Evolutionary conservation across 2,329 filamentous ascomycete species (phyloP).

Genomic region (Clonostachys chloroleuca): DNA sequence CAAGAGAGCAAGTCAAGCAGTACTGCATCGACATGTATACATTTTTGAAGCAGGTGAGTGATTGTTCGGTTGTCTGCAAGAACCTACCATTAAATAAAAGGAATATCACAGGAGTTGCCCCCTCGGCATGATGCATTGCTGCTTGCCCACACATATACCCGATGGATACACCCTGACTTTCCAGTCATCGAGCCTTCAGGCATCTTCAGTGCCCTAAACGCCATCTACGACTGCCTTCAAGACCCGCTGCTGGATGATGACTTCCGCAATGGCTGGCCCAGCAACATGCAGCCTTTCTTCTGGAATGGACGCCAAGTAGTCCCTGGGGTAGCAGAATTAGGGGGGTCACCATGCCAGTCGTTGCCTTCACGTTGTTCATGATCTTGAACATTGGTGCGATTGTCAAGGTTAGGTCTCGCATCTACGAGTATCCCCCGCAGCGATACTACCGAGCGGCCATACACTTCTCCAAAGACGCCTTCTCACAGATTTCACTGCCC

Average conservation of each 20-base stretch:
- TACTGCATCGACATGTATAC: not conserved
- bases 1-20: not conserved
- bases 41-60: not conserved
- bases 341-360: conserved; percentile 9
- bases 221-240: conserved; percentile 8
- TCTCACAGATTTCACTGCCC: conserved; percentile 22
- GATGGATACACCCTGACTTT: conserved; percentile 12
- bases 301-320: conserved; percentile 11
- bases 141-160: conserved; percentile 12
- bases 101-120: conserved; percentile 9
- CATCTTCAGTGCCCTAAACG: conserved; percentile 10
- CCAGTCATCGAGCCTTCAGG: conserved; percentile 11
- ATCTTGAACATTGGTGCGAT: conserved; percentile 25
- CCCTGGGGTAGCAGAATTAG: not conserved
- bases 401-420: conserved; percentile 20
- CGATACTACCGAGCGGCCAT: conserved; percentile 24
- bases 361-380: conserved; percentile 25
- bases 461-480: conserved; percentile 19
- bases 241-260: not conserved
- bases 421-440: conserved; percentile 24
- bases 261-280: conserved; percentile 10
- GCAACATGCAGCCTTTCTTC: conserved; percentile 6
- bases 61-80: no score
- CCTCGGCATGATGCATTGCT: conserved; percentile 10
- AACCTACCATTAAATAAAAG: conserved; percentile 5